Base-by-base conservation (phyloP, 2,329 filamentous ascomycete genomes). In the Zymoseptoria tritici region DNA sequence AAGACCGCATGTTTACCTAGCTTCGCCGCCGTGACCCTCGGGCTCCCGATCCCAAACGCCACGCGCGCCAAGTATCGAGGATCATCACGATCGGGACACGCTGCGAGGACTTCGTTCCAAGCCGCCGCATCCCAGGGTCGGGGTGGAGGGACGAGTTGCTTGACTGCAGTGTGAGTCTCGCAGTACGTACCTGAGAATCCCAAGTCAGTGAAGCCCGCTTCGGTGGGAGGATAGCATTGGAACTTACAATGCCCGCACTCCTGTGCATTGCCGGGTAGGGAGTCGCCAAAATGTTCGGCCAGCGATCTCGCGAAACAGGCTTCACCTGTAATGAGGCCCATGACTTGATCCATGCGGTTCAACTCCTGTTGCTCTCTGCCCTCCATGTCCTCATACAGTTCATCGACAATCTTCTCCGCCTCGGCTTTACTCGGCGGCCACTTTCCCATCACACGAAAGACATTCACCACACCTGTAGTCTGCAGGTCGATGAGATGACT, bases 1-100 rank as follows among this genome's bases (percentile, higher is more conserved):
- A 84, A 85, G 0, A 80, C 75, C 0, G 61, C 36, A 7, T 69
- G 69, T 55, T 73, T 79, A 11, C 77, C 73, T 31, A 86, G 64
- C 66, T 79, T 82, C 56, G 83, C 68, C 46, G 74, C 70, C 4
- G 72, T 76, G 0, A 84, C 76, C 1, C 83, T 72, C 0, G 84
- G 85, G 64, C 82, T 86, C 52, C 75, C 76, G 67, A 87, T 86
- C 0, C 85, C 85, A 67, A 86, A 87, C 0, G 83, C 84, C 3
- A 87, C 72, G 20, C 81, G 77, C 0, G 85, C 82, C 26, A 87
- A 72, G 63, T 85, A 81, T 11, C 84, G 72, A 2, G 84, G 76
- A 67, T 87, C 84, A 53, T 87, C 81, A 2, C 81, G 75, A 0
- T 79, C 77, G 0, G 71, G 64, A 11, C 80, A 78, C 0, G 70